phyloP scores from a whole-genome alignment of 1,139 yeast genomes.

The Debaryomycetaceae sp. region DNA sequence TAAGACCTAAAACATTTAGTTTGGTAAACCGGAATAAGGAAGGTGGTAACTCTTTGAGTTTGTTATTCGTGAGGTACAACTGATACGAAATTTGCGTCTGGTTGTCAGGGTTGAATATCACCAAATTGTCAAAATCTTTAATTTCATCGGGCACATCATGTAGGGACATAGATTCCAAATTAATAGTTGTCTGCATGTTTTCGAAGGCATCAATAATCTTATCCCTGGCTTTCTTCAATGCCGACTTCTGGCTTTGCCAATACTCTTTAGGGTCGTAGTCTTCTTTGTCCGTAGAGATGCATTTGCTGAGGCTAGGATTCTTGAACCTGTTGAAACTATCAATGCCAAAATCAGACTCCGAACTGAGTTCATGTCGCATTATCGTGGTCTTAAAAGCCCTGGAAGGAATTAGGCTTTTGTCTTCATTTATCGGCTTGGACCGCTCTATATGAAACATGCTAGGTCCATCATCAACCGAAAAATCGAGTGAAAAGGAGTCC shows the following conservation, averaged over 20 bases:
- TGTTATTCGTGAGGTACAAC: conserved; percentile 37
- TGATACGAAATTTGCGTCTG: conserved; percentile 29
- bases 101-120: conserved; percentile 28
- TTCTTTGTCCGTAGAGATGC: conserved; percentile 30
- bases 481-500: conserved; percentile 21
- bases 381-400: conserved; percentile 1
- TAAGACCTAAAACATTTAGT: conserved; percentile 39
- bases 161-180: conserved; percentile 36
- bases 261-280: conserved; percentile 10
- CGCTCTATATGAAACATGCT: conserved; percentile 1
- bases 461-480: conserved; percentile 28
- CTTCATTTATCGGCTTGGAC: conserved; percentile 7
- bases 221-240: conserved; percentile 26
- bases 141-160: conserved; percentile 43
- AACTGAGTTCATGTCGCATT: conserved; percentile 19
- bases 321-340: conserved; percentile 43
- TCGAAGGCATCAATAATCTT: conserved; percentile 40
- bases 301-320: conserved; percentile 22
- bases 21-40: conserved; percentile 41
- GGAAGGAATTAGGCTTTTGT: background rate
- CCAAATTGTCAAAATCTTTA: conserved; percentile 42
- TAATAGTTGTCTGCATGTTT: conserved; percentile 31
- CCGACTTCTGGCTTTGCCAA: conserved; percentile 7
- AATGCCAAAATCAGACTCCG: conserved; percentile 48
- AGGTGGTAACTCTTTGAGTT: conserved; percentile 30